Conservation (phyloP, 306 rosid genomes). For the Fagus sylvatica region DNA sequence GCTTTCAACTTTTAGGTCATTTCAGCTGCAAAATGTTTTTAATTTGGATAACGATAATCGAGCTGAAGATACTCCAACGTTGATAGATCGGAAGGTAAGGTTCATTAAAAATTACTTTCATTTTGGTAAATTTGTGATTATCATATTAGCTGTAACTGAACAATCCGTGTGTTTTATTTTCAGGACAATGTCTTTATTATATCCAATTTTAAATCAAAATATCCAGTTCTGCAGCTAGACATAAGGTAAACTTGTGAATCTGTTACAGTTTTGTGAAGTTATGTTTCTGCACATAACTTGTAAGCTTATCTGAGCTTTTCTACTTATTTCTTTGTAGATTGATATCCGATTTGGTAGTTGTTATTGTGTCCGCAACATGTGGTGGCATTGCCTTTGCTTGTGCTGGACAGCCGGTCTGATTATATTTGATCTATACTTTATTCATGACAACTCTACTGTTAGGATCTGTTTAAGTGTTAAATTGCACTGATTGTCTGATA, state of each 20-base stretch:
- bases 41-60: conserved; percentile 77
- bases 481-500: background rate
- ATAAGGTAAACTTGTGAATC: conserved; percentile 52
- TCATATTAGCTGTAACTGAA: background rate
- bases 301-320: conserved; percentile 19
- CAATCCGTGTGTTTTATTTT: conserved; percentile 18
- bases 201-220: conserved; percentile 90
- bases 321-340: conserved; percentile 52
- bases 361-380: conserved; percentile 96
- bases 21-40: conserved; percentile 79
- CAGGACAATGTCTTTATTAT: conserved; percentile 96
- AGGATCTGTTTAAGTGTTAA: background rate
- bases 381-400: conserved; percentile 99
- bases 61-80: conserved; percentile 88
- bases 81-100: conserved; percentile 95
- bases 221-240: conserved; percentile 90
- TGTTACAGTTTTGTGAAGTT: background rate
- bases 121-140: background rate
- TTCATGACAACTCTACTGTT: background rate
- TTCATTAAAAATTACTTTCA: conserved; percentile 8
- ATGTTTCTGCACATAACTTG: background rate
- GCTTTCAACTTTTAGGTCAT: conserved; percentile 54
- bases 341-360: conserved; percentile 95
- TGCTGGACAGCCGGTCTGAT: conserved; percentile 97
- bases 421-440: conserved; percentile 13